Percentiles rank a stretch among this genome's conserved stretches.
These are phyloP conservation scores for Eremothecium coryli DNA, from an alignment of 1,139 yeast species.

Conservation along the genomic window DNA sequence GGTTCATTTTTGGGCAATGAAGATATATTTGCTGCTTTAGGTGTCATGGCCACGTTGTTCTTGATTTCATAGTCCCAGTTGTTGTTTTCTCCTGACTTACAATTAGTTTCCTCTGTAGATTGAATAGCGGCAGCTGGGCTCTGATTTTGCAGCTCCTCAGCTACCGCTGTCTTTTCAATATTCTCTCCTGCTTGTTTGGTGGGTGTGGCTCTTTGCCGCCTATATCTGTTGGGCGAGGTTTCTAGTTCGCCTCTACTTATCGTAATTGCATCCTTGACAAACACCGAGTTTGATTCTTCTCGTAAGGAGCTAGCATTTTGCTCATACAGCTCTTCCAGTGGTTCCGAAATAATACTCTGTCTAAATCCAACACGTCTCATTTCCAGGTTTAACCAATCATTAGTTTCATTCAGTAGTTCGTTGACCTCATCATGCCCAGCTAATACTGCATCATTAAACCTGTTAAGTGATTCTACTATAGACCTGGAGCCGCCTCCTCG, in stretches of 20 bases:
- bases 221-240: neutral
- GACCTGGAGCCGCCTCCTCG: conserved; percentile 28
- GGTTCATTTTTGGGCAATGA: conserved; percentile 1
- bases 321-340: neutral
- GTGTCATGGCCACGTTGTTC: conserved; percentile 1
- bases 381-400: conserved; percentile 18
- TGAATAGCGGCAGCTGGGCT: neutral
- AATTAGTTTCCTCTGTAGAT: neutral
- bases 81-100: neutral
- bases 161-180: neutral
- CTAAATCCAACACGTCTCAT: conserved; percentile 7
- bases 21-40: neutral
- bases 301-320: neutral
- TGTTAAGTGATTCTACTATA: conserved; percentile 26
- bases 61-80: neutral
- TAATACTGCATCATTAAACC: conserved; percentile 19
- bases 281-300: neutral
- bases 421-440: conserved; percentile 19
- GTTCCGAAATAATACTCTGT: neutral
- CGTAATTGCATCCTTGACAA: neutral
- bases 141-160: too few species aligned
- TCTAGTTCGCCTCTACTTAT: neutral
- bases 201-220: conserved; percentile 7
- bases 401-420: conserved; percentile 13
- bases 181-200: conserved; percentile 6